Evolutionary conservation across 352 stramenopile species (phyloP).

Genomic region (Phytophthora boehmeriae): DNA sequence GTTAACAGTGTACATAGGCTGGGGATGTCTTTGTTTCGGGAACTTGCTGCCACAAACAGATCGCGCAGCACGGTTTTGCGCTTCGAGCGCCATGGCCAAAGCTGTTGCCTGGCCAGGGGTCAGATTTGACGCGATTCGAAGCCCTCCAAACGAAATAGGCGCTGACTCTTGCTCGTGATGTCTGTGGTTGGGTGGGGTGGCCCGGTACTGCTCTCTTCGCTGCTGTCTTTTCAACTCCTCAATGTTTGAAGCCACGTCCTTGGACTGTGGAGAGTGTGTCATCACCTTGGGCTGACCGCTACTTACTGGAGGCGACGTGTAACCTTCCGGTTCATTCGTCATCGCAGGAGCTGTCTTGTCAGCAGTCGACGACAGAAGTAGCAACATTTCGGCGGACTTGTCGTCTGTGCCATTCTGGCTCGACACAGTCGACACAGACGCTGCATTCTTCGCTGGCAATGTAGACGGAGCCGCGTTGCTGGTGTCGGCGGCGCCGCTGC

Average conservation of each 20-base stretch:
- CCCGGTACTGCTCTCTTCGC: constrained; percentile 2
- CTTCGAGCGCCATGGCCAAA: constrained; percentile 25
- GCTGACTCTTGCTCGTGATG: background rate
- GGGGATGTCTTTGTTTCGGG: background rate
- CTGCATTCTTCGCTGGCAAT: too few relatives aligned
- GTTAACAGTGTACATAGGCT: constrained; percentile 21
- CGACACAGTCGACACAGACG: too few relatives aligned
- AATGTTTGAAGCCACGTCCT: background rate
- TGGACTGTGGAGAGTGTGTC: background rate
- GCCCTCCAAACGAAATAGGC: too few relatives aligned
- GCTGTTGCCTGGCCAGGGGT: constrained; percentile 25
- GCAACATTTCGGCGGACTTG: background rate
- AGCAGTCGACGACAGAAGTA: background rate
- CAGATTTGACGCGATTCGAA: background rate
- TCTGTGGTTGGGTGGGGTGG: background rate
- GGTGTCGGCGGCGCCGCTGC: constrained; percentile 3
- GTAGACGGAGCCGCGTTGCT: background rate
- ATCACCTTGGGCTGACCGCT: background rate
- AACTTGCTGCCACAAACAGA: background rate
- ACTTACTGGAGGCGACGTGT: background rate
- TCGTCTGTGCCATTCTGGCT: background rate
- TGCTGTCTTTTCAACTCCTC: background rate
- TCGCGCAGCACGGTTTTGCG: background rate
- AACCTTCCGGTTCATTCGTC: background rate
- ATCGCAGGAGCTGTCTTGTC: background rate